Base-by-base conservation (phyloP, 1,284 basidiomycete genomes). In the Trichosporon asahii region DNA sequence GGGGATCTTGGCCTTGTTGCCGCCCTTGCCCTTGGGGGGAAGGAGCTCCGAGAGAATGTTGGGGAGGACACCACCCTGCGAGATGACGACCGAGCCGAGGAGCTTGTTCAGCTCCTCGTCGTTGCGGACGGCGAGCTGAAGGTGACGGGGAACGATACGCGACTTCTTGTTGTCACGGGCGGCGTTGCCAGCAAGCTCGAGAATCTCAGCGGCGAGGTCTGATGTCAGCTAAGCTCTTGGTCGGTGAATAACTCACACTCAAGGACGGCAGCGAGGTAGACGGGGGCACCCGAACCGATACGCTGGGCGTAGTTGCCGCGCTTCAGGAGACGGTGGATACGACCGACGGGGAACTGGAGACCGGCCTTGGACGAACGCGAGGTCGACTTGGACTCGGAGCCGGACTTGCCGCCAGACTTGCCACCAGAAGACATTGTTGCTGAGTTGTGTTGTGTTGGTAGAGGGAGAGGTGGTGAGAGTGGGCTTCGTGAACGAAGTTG, bases 61-160 rank as follows among this genome's bases (percentile, higher is more conserved):
- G 66, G 93, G 93, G 57, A 95, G 89, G 70, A 95, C 93, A 89
- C 93, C 93, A 85, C 93, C 93, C 80, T 95, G 92, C 27, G 90
- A 92, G 85, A 95, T 94, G 80, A 92, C 90, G 74, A 94, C 93
- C 76, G 89, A 87, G 65, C 93, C 92, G 64, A 95, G 71, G 72
- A 79, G 75, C 73, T 76, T 78, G 77, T 75, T 80, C 70, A 84
- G 77, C 89, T 93, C 91, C 78, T 93, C 91, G 72, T 93, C 91
- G 83, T 93, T 93, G 76, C 92, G 88, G 84, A 95, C 93, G 76
- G 93, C 93, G 73, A 95, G 90, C 82, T 94, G 92, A 70, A 95
- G 83, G 85, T 95, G 93, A 82, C 93, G 89, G 71, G 93, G 93
- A 18, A 94, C 91, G 81, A 95, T 94, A 90, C 93, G 92, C 80